phyloP scores from a whole-genome alignment of 2,329 filamentous ascomycete genomes.

The Aspergillus sergii region DNA sequence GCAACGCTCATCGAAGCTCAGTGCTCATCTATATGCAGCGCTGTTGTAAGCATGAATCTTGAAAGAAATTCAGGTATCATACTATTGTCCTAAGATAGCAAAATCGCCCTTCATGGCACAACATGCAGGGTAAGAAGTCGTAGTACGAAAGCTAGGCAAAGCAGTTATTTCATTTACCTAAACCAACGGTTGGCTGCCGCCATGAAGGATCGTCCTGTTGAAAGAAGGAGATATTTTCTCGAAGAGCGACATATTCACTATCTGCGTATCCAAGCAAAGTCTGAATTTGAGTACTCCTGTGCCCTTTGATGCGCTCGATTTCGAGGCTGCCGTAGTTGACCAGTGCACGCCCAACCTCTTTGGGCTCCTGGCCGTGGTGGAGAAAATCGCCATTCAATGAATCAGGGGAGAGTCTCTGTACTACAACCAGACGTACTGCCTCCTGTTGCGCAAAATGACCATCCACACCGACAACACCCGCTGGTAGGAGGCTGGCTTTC shows the following conservation, averaged over 20 bases:
- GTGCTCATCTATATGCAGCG: neutral
- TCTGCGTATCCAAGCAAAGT: conserved; percentile 85
- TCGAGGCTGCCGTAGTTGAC: conserved; percentile 92
- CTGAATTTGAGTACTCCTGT: conserved; percentile 79
- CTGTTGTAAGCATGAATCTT: conserved; percentile 1
- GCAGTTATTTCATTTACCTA: neutral
- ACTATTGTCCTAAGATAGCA: neutral
- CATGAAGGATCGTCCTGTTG: conserved; percentile 24
- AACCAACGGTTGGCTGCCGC: conserved; percentile 4
- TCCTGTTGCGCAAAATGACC: conserved; percentile 91
- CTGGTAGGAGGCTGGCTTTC: conserved; percentile 86
- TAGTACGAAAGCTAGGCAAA: neutral
- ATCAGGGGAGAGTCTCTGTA: conserved; percentile 59
- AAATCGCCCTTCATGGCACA: neutral
- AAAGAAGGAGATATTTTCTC: conserved; percentile 84
- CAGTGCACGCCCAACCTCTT: conserved; percentile 83
- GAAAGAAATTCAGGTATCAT: neutral
- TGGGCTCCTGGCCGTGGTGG: conserved; percentile 46
- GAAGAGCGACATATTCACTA: conserved; percentile 87
- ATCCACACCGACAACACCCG: conserved; percentile 86
- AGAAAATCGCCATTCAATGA: conserved; percentile 44
- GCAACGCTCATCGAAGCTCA: neutral
- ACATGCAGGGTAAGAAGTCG: too few species aligned
- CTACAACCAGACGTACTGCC: conserved; percentile 82
- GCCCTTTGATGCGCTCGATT: conserved; percentile 80